phyloP scores from a whole-genome alignment of 164 flowering plant species.

The Vitis rotundifolia region DNA sequence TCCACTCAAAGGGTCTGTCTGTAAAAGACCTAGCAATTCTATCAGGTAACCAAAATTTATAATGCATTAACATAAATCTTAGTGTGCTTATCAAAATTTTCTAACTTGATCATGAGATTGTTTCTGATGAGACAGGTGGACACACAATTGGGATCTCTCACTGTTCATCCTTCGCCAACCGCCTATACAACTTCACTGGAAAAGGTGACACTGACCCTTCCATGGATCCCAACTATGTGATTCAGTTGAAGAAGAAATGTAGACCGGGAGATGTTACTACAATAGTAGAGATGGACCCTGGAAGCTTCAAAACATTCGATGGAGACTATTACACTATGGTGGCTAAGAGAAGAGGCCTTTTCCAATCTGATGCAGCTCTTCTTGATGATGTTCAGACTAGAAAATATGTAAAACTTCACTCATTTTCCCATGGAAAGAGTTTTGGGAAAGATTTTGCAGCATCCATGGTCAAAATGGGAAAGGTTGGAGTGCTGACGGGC shows the following conservation, averaged over 20 bases:
- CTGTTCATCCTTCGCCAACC: constrained; percentile 29
- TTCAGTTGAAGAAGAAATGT: constrained; percentile 41
- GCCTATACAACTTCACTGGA: constrained; percentile 70
- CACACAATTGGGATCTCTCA: constrained; percentile 44
- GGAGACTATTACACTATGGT: constrained; percentile 40
- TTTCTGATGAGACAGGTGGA: constrained; percentile 7
- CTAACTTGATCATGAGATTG: background rate
- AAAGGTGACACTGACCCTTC: constrained; percentile 55
- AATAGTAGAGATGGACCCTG: constrained; percentile 65
- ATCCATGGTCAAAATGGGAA: constrained; percentile 47
- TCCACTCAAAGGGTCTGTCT: constrained; percentile 22
- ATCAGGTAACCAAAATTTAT: constrained; percentile 21
- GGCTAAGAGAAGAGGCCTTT: constrained; percentile 59
- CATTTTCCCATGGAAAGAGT: constrained; percentile 6
- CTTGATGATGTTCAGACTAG: constrained; percentile 34
- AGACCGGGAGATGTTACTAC: constrained; percentile 35
- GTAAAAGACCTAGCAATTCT: constrained; percentile 33
- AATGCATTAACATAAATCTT: too few species aligned
- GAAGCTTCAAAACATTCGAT: constrained; percentile 60
- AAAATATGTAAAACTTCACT: constrained; percentile 29
- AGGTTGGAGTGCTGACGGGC: constrained; percentile 40
- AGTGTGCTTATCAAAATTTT: too few species aligned
- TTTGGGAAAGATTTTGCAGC: constrained; percentile 50
- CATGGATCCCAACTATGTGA: constrained; percentile 47
- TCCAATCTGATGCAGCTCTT: constrained; percentile 64